Evolutionary conservation across 2,329 filamentous ascomycete genomes (phyloP).

Genomic region (Periconia digitata): DNA sequence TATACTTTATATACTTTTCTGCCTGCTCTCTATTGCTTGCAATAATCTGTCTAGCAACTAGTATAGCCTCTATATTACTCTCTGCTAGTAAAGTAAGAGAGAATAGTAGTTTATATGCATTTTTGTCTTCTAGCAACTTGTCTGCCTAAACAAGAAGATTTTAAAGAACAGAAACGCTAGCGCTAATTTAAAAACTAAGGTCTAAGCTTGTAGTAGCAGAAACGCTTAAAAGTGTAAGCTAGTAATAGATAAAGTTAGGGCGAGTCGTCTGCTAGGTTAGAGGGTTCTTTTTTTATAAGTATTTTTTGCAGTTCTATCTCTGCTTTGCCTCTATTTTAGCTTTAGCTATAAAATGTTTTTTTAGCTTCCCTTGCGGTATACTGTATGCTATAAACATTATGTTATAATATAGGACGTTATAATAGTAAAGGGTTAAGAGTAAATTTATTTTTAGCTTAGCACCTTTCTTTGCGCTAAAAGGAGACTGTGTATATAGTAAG

Average conservation of each 20-base stretch:
- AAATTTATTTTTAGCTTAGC: neutral
- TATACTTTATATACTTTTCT: conserved; percentile 1
- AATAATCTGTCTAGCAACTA: conserved; percentile 1
- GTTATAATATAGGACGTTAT: neutral
- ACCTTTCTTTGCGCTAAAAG: neutral
- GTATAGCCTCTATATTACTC: neutral
- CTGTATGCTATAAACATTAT: neutral
- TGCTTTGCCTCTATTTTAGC: neutral
- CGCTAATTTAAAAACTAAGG: conserved; percentile 4
- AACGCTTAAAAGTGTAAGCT: neutral
- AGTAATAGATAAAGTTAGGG: neutral
- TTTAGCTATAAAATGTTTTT: neutral
- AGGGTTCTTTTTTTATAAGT: neutral
- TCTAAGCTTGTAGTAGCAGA: neutral
- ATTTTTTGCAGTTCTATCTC: conserved; percentile 1
- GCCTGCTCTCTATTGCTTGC: conserved; percentile 1
- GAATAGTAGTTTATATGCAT: neutral
- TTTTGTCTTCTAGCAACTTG: conserved; percentile 1
- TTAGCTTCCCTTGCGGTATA: neutral
- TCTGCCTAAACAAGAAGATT: conserved; percentile 3
- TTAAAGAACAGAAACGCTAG: conserved; percentile 1
- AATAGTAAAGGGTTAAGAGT: neutral
- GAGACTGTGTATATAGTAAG: neutral
- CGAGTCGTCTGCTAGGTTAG: neutral
- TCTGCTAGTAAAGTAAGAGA: neutral